Evolutionary conservation across 75 land plant genomes (phyloP).

Genomic region (Cryptomeria japonica): DNA sequence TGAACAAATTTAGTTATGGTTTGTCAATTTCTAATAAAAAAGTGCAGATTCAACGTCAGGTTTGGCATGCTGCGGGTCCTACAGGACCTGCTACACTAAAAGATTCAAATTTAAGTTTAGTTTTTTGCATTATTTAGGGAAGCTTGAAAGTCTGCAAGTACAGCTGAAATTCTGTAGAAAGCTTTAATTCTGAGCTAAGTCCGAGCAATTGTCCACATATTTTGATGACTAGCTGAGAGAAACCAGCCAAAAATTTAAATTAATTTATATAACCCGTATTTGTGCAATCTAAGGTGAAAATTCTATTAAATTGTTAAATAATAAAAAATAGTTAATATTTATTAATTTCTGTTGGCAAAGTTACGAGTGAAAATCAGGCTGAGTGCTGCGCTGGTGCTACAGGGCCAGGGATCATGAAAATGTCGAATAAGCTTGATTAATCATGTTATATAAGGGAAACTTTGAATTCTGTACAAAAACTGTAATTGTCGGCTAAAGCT

Average conservation of each 20-base stretch:
- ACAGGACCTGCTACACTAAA: background rate
- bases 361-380: background rate
- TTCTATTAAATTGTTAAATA: background rate
- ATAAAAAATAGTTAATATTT: background rate
- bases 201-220: background rate
- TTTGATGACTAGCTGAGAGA: background rate
- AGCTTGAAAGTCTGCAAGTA: background rate
- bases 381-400: background rate
- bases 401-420: background rate
- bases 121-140: background rate
- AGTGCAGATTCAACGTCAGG: background rate
- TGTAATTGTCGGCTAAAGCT: background rate
- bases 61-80: background rate
- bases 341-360: background rate
- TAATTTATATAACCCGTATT: background rate
- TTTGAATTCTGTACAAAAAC: background rate
- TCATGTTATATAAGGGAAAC: background rate
- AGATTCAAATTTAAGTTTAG: background rate
- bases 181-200: background rate
- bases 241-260: background rate
- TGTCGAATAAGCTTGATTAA: background rate
- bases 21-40: background rate
- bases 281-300: background rate
- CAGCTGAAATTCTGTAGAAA: background rate
- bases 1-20: background rate